phyloP scores from a whole-genome alignment of 306 rosid genomes.

The Sechiopsis laciniata region DNA sequence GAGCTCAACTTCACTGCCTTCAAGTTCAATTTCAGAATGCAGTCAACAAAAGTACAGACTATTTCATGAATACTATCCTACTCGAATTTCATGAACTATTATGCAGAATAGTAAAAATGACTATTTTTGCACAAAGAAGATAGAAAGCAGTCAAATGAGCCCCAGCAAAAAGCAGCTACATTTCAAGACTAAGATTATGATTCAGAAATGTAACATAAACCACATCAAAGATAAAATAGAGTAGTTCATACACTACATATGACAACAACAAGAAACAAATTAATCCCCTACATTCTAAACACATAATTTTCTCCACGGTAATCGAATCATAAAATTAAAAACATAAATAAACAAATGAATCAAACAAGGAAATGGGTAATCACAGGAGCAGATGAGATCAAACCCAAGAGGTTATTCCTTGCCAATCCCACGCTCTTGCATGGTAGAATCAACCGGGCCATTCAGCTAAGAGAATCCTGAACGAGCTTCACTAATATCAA shows the following conservation, averaged over 20 bases:
- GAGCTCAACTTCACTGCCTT: not conserved
- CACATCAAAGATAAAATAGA: not conserved
- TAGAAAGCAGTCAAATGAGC: not conserved
- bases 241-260: not conserved
- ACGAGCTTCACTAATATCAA: slow-evolving; percentile 23
- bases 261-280: not conserved
- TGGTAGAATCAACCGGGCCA: slow-evolving; percentile 56
- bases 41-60: not conserved
- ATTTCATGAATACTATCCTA: not conserved
- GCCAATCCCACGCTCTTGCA: slow-evolving; percentile 37
- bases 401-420: slow-evolving; percentile 47
- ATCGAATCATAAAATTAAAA: not conserved
- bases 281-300: not conserved
- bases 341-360: not conserved
- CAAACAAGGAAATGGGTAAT: slow-evolving; percentile 29
- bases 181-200: not conserved
- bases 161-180: not conserved
- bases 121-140: not conserved
- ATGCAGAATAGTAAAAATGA: not conserved
- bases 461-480: slow-evolving; percentile 28
- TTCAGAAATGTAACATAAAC: not conserved
- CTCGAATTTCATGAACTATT: not conserved
- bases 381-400: slow-evolving; percentile 50
- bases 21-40: not conserved
- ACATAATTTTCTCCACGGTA: not conserved